Percentiles rank a stretch among this genome's conserved stretches.
Conservation (phyloP, 805 yeast genomes). For the Clavispora fructus region DNA sequence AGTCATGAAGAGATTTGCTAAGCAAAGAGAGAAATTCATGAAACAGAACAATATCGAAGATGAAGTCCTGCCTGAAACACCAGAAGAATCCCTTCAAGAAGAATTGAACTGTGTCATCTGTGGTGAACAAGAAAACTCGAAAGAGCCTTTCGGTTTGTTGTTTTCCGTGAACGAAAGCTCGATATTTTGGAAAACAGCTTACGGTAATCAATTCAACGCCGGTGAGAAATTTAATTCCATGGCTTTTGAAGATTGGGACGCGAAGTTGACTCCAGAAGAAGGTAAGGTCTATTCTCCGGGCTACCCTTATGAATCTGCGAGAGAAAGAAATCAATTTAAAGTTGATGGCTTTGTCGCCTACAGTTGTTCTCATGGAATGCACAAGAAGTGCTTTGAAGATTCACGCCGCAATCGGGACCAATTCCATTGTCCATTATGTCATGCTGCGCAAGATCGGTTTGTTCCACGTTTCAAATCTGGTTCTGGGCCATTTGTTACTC, state of each 20-base stretch:
- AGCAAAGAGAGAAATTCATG: constrained; percentile 43
- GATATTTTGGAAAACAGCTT: constrained; percentile 45
- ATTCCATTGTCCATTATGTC: constrained; percentile 49
- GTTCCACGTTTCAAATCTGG: constrained; percentile 35
- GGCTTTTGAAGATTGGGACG: constrained; percentile 22
- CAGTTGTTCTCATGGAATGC: constrained; percentile 53
- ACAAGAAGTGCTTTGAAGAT: constrained; percentile 37
- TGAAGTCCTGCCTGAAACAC: not conserved
- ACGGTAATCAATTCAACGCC: not conserved
- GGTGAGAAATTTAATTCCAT: constrained; percentile 11
- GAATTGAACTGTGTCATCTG: constrained; percentile 19
- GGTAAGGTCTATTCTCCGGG: constrained; percentile 2
- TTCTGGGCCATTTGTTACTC: not conserved
- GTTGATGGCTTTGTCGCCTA: constrained; percentile 21
- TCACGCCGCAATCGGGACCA: constrained; percentile 14
- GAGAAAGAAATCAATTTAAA: not conserved
- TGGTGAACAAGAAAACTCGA: constrained; percentile 19
- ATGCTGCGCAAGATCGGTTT: constrained; percentile 38
- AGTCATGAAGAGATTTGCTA: constrained; percentile 57
- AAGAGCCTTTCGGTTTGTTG: constrained; percentile 56
- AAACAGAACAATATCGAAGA: constrained; percentile 28
- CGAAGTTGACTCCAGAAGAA: not conserved
- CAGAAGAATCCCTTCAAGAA: not conserved
- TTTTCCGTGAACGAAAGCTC: constrained; percentile 43
- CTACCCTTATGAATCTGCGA: not conserved